These are phyloP conservation scores for Hypoxylon fragiforme DNA, from an alignment of 495 filamentous ascomycete genomes.

Conservation along the genomic window DNA sequence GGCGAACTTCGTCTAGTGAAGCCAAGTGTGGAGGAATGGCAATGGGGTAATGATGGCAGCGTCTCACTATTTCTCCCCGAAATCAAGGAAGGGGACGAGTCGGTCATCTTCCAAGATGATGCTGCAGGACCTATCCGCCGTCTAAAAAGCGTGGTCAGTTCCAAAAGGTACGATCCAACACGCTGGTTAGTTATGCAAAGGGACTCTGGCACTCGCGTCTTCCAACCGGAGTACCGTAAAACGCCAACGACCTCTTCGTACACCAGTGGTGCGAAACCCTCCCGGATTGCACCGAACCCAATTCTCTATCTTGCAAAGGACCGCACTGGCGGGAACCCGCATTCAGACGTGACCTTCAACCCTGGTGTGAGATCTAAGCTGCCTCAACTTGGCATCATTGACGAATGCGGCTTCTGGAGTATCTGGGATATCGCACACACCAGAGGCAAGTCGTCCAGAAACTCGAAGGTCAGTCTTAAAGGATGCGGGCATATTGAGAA, in stretches of 20 bases:
- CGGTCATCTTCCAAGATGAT: slow-evolving; percentile 58
- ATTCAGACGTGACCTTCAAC: slow-evolving; percentile 78
- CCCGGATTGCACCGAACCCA: slow-evolving; percentile 64
- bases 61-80: slow-evolving; percentile 46
- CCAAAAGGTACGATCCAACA: slow-evolving; percentile 48
- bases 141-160: slow-evolving; percentile 63
- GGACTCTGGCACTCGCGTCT: slow-evolving; percentile 56
- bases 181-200: slow-evolving; percentile 68
- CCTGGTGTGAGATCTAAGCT: slow-evolving; percentile 62
- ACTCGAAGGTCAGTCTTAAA: slow-evolving; percentile 10
- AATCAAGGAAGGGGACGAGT: slow-evolving; percentile 37
- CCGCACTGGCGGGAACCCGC: slow-evolving; percentile 59
- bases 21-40: slow-evolving; percentile 45
- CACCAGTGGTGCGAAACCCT: slow-evolving; percentile 32
- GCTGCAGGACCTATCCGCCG: slow-evolving; percentile 62
- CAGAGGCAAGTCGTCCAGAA: slow-evolving; percentile 17
- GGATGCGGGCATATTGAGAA: slow-evolving; percentile 34
- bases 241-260: slow-evolving; percentile 18
- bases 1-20: slow-evolving; percentile 55
- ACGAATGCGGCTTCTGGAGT: slow-evolving; percentile 72
- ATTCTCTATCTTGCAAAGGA: slow-evolving; percentile 57
- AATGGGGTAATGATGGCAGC: slow-evolving; percentile 48
- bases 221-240: slow-evolving; percentile 56
- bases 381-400: slow-evolving; percentile 70
- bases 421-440: slow-evolving; percentile 65